These are phyloP conservation scores for Coemansia sp. DNA, from an alignment of 192 early-diverging fungal species.

Conservation along the genomic window DNA sequence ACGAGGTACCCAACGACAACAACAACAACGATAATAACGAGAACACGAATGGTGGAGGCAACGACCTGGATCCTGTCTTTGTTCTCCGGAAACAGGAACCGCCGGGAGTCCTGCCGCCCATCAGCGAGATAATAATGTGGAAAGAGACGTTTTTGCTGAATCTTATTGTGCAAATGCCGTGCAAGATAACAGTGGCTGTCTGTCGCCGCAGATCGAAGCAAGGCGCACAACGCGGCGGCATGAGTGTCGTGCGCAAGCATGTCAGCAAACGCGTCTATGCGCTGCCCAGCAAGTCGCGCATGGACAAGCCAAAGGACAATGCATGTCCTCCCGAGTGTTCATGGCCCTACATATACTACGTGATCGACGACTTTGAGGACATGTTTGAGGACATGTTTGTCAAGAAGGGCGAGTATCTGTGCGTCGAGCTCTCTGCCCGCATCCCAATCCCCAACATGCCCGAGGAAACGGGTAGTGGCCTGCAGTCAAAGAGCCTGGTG, in stretches of 20 bases:
- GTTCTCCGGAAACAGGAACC: constrained; percentile 75
- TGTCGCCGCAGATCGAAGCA: constrained; percentile 67
- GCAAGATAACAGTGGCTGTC: constrained; percentile 87
- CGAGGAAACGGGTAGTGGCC: constrained; percentile 37
- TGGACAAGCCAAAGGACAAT: constrained; percentile 77
- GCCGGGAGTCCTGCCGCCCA: constrained; percentile 61
- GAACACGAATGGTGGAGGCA: constrained; percentile 10
- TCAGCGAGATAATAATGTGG: constrained; percentile 81
- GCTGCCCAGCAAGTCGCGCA: constrained; percentile 86
- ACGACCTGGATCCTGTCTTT: constrained; percentile 74
- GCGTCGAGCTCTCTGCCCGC: constrained; percentile 83
- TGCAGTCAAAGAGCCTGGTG: constrained; percentile 17
- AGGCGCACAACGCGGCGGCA: constrained; percentile 58
- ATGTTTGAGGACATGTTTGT: constrained; percentile 87
- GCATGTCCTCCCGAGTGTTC: constrained; percentile 88
- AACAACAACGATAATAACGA: not conserved
- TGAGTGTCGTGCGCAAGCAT: constrained; percentile 76
- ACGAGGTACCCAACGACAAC: constrained; percentile 8
- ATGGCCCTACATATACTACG: constrained; percentile 90
- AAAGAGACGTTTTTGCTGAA: constrained; percentile 92
- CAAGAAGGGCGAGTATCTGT: constrained; percentile 83
- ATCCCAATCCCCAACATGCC: constrained; percentile 60
- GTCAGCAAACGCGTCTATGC: constrained; percentile 79
- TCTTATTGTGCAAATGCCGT: constrained; percentile 87
- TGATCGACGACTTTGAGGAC: constrained; percentile 91